phyloP scores from a whole-genome alignment of 129 eudicot genomes.

The Escallonia rubra region DNA sequence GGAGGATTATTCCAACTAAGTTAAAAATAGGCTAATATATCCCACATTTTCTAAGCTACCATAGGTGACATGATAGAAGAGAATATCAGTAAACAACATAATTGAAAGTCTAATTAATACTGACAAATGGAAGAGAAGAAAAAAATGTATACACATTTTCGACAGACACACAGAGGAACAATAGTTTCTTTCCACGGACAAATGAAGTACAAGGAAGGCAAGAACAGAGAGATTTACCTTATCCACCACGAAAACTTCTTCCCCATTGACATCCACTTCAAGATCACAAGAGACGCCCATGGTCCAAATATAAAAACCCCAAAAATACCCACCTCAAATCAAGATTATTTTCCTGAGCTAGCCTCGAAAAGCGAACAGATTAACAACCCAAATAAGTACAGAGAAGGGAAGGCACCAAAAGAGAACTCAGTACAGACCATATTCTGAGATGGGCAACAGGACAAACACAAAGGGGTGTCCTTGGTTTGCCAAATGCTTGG shows the following conservation, averaged over 20 bases:
- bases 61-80: slow-evolving; percentile 3
- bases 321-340: slow-evolving; percentile 21
- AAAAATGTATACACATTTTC: background rate
- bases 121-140: slow-evolving; percentile 17
- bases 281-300: slow-evolving; percentile 61
- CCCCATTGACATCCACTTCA: slow-evolving; percentile 91
- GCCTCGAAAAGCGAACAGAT: slow-evolving; percentile 2
- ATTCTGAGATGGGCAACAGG: slow-evolving; percentile 26
- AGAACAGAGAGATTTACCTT: slow-evolving; percentile 37
- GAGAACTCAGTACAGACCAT: background rate
- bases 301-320: slow-evolving; percentile 17
- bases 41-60: slow-evolving; percentile 7
- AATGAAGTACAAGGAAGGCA: slow-evolving; percentile 1
- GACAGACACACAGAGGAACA: slow-evolving; percentile 3
- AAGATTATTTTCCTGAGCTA: slow-evolving; percentile 17
- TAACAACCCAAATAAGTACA: background rate
- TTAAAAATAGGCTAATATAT: background rate
- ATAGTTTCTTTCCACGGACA: slow-evolving; percentile 1
- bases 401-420: background rate
- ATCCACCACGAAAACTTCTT: slow-evolving; percentile 62
- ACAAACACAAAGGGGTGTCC: slow-evolving; percentile 30
- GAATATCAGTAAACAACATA: background rate
- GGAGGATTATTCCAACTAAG: no score
- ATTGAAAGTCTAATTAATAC: slow-evolving; percentile 19
- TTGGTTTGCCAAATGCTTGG: slow-evolving; percentile 26